Percentiles rank a stretch among this genome's conserved stretches.
Conservation (phyloP, 2,329 filamentous ascomycete genomes). For the Seiridium unicorne region DNA sequence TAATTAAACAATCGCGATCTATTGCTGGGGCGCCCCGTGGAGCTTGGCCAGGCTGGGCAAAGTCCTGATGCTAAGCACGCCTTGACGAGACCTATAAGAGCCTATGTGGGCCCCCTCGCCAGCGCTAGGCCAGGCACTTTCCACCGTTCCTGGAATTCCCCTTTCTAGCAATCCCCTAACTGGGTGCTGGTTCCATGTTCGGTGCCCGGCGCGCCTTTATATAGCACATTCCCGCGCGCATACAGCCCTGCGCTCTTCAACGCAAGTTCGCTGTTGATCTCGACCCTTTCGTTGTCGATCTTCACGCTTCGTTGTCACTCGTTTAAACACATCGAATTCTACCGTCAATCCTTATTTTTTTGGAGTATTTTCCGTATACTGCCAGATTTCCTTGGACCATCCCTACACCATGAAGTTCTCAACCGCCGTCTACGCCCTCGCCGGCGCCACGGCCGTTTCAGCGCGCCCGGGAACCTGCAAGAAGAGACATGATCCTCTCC, state of each 20-base stretch:
- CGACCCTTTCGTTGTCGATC: not conserved
- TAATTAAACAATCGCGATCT: no score
- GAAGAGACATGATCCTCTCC: not conserved
- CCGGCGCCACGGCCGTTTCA: not conserved
- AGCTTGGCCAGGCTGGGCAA: no score
- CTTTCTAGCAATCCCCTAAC: no score
- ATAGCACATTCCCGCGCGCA: not conserved
- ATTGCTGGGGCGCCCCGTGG: no score
- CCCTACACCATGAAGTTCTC: conserved; percentile 1
- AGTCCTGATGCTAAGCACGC: no score
- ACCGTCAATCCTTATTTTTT: not conserved
- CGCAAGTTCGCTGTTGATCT: not conserved
- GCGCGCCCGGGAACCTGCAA: not conserved
- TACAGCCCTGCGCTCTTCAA: not conserved
- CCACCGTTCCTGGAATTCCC: not conserved
- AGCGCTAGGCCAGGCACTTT: not conserved
- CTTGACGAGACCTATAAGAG: no score
- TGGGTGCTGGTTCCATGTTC: not conserved
- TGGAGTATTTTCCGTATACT: not conserved
- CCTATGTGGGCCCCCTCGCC: no score
- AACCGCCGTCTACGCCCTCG: not conserved
- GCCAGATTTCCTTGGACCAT: not conserved
- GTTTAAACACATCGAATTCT: not conserved
- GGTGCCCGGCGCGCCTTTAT: not conserved
- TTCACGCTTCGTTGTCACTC: not conserved